A percentile compares a stretch with the other conserved stretches of the same genome.
phyloP scores from a whole-genome alignment of 1,284 basidiomycete species.

The Leccinum fallax region DNA sequence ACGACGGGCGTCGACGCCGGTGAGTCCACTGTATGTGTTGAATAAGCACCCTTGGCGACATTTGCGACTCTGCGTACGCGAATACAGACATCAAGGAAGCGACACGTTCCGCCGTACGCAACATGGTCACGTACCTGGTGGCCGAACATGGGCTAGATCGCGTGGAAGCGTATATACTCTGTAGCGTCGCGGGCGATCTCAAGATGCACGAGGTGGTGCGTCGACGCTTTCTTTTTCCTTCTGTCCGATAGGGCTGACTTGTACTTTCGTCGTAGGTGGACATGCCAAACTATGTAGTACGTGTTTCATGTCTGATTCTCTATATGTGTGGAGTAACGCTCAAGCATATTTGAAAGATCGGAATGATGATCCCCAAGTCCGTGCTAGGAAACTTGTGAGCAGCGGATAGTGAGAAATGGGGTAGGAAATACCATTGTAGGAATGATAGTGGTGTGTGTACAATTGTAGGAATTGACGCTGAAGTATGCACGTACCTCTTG shows the following conservation, averaged over 20 bases:
- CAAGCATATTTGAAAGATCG: slow-evolving; percentile 20
- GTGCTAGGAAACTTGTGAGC: slow-evolving; percentile 15
- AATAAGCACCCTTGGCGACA: not conserved
- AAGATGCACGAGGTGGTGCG: slow-evolving; percentile 64
- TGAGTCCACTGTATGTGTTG: no score
- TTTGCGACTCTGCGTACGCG: no score
- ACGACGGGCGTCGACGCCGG: no score
- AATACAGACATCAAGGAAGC: slow-evolving; percentile 53
- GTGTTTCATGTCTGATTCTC: slow-evolving; percentile 14
- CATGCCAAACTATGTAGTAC: slow-evolving; percentile 66
- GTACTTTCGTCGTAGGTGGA: slow-evolving; percentile 47
- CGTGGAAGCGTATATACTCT: slow-evolving; percentile 60
- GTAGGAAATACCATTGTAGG: not conserved
- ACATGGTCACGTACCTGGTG: slow-evolving; percentile 56
- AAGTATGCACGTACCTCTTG: no score
- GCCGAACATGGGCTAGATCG: slow-evolving; percentile 44
- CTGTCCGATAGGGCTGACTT: not conserved
- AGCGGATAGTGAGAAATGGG: not conserved
- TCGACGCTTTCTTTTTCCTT: slow-evolving; percentile 8
- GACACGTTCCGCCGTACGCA: slow-evolving; percentile 52
- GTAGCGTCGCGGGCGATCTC: slow-evolving; percentile 61
- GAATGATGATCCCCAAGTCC: slow-evolving; percentile 37
- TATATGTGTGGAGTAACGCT: not conserved
- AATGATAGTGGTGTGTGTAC: not conserved
- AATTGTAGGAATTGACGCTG: not conserved